phyloP scores from a whole-genome alignment of 1,139 yeast genomes.

The Wickerhamomyces sp. region DNA sequence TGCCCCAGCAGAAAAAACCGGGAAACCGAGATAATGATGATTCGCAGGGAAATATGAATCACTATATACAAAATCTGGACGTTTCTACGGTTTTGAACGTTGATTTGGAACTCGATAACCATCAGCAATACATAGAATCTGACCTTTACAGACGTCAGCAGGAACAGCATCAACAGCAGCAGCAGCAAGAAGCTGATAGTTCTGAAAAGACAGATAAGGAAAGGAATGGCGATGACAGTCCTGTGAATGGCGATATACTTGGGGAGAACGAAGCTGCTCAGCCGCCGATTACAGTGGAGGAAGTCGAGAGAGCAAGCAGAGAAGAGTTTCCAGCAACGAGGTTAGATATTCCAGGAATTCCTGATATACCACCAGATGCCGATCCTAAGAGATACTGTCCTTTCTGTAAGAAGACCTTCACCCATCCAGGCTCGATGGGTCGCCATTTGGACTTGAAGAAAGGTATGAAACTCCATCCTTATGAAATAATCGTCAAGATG shows the following conservation, averaged over 20 bases:
- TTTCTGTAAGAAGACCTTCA: conserved; percentile 42
- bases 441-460: conserved; percentile 44
- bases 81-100: conserved; percentile 16
- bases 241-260: not conserved
- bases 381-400: conserved; percentile 39
- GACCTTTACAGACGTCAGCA: not conserved
- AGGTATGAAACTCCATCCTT: conserved; percentile 41
- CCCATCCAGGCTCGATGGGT: conserved; percentile 49
- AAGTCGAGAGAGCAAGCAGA: not conserved
- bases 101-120: conserved; percentile 10
- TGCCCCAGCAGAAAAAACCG: not conserved
- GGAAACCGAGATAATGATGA: conserved; percentile 2
- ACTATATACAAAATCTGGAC: conserved; percentile 16
- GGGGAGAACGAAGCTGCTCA: not conserved
- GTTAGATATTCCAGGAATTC: conserved; percentile 12
- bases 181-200: too few relatives aligned
- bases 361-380: conserved; percentile 16
- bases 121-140: conserved; percentile 12
- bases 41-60: conserved; percentile 10
- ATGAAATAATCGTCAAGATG: conserved; percentile 35
- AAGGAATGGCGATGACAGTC: not conserved
- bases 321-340: conserved; percentile 4
- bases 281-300: not conserved
- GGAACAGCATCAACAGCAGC: too few relatives aligned
- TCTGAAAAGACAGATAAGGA: too few relatives aligned